phyloP scores from a whole-genome alignment of 2,329 filamentous ascomycete species.

The Aspergillus persii region DNA sequence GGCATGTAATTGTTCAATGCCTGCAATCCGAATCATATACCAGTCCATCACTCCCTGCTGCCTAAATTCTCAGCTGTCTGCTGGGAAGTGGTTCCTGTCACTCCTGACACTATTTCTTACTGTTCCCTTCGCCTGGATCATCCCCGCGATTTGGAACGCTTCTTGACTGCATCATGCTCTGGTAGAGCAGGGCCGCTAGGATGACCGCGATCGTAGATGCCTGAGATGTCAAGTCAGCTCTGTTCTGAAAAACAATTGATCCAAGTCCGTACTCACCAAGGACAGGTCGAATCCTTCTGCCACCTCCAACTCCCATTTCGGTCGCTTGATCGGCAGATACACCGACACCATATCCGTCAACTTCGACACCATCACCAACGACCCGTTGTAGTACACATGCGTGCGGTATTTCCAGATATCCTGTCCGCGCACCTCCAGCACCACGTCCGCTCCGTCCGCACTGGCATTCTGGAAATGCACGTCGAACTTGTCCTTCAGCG shows the following conservation, averaged over 20 bases:
- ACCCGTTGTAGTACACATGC: slow-evolving; percentile 15
- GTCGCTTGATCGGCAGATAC: slow-evolving; percentile 15
- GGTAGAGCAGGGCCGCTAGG: neutral
- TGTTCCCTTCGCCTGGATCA: neutral
- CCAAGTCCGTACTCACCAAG: slow-evolving; percentile 10
- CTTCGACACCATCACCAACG: slow-evolving; percentile 17
- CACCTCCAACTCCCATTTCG: slow-evolving; percentile 19
- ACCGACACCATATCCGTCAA: slow-evolving; percentile 13
- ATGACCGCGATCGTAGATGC: neutral
- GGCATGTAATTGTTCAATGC: too few relatives aligned
- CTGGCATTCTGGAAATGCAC: slow-evolving; percentile 17
- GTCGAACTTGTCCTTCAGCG: slow-evolving; percentile 20
- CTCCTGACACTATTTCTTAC: neutral
- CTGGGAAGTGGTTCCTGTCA: too few relatives aligned
- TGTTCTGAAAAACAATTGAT: too few relatives aligned
- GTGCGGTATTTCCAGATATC: slow-evolving; percentile 19
- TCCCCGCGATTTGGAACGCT: neutral
- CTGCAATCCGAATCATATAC: too few relatives aligned
- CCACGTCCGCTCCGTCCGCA: slow-evolving; percentile 5
- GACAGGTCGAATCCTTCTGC: slow-evolving; percentile 21
- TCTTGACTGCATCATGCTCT: neutral
- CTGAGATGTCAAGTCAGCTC: neutral
- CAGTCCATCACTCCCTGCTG: too few relatives aligned
- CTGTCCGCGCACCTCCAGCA: slow-evolving; percentile 17
- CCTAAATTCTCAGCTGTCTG: too few relatives aligned